Base-by-base conservation (phyloP, 2,329 filamentous ascomycete genomes). In the Aspergillus hiratsukae region DNA sequence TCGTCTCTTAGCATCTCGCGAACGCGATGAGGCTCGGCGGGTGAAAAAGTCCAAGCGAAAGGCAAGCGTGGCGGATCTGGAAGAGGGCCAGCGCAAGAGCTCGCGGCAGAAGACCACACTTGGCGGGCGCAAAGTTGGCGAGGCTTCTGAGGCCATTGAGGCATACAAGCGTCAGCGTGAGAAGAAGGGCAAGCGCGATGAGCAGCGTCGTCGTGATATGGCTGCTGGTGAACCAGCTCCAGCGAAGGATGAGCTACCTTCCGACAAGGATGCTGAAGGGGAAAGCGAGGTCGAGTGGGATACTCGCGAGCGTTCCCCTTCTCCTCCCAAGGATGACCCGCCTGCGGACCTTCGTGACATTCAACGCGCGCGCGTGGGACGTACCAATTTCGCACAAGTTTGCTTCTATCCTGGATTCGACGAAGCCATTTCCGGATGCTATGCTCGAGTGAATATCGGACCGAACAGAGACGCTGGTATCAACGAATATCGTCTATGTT, bases 361-460 rank as follows among this genome's bases (percentile, higher is more conserved):
- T 62, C 89, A 97, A 69, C 85, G 90, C 51, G 85, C 93, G 53
- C 86, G 91, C 56, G 83, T 99, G 57, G 90, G 92, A 51, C 85
- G 94, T 60, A 88, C 84, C 63, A 89, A 91, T 68, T 96, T 99
- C 72, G 88, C 89, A 6, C 86, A 93, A 67, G 88, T 96, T 54
- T 97, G 91, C 80, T 96, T 96, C 77, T 93, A 92, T 64, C 94
- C 94, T 10, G 87, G 87, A 3, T 97, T 99, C 64, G 89, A 96
- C 55, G 78, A 88, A 8, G 83, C 88, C 29, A 89, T 97, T 66
- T 85, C 81, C 17, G 91, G 91, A 52, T 95, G 91, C 73, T 99
- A 89, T 71, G 87, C 88, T 40, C 89, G 94, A 52, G 85, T 97
- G 62, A 89, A 87, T 60, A 84, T 97, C 55, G 93, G 92, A 0